phyloP scores from a whole-genome alignment of 2,329 filamentous ascomycete species.

The Fusarium proliferatum region DNA sequence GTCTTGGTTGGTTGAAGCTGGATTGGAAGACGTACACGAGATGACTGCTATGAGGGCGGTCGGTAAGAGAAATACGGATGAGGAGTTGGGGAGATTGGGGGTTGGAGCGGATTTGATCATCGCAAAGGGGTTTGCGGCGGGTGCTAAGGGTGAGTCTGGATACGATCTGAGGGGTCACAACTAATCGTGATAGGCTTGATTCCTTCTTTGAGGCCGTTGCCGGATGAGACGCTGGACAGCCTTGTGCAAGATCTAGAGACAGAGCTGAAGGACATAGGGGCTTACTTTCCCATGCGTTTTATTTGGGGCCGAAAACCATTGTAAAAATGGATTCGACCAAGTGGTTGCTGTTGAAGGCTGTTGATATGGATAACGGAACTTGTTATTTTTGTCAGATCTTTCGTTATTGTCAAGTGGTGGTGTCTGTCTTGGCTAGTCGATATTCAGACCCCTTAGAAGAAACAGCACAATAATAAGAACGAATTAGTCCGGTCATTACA shows the following conservation, averaged over 20 bases:
- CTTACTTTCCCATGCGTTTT: slow-evolving; percentile 5
- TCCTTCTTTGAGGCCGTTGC: background rate
- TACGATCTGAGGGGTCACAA: fast-evolving
- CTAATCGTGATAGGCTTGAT: background rate
- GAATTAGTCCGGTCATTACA: no score
- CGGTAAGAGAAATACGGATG: background rate
- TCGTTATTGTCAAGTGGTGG: fast-evolving
- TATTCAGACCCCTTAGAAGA: fast-evolving
- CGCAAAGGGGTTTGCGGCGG: slow-evolving; percentile 3
- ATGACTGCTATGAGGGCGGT: background rate
- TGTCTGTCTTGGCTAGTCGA: fast-evolving
- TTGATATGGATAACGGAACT: fast-evolving
- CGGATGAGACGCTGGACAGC: background rate
- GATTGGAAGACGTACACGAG: background rate
- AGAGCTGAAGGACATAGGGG: background rate
- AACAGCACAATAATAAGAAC: no score
- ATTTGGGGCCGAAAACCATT: slow-evolving; percentile 2
- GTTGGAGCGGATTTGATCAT: slow-evolving; percentile 1
- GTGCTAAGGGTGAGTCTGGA: background rate
- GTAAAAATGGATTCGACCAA: fast-evolving
- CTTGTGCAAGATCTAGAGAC: background rate
- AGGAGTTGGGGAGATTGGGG: background rate
- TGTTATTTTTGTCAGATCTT: fast-evolving
- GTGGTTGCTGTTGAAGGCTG: fast-evolving
- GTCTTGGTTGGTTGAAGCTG: background rate